Conservation (phyloP, 2,329 filamentous ascomycete genomes). For the Phaeophleospora eucalypticola region DNA sequence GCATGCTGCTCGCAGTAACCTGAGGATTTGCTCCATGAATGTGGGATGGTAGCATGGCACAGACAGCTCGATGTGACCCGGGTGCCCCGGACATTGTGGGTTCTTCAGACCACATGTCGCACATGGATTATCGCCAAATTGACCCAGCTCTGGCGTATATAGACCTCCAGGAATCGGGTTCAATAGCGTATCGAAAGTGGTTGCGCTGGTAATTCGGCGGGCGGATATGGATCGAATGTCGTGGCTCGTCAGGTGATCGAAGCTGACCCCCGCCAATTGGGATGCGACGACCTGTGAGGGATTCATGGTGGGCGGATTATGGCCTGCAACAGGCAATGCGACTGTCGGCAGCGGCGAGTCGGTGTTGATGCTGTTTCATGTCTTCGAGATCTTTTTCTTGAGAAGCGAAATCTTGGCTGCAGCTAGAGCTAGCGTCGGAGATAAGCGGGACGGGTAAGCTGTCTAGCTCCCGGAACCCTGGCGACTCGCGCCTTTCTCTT, state of each 20-base stretch:
- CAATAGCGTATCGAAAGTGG: conserved; percentile 87
- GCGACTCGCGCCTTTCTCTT: too few species aligned
- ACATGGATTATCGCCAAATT: conserved; percentile 81
- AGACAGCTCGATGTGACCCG: conserved; percentile 91
- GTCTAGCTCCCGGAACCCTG: too few species aligned
- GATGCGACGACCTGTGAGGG: conserved; percentile 72
- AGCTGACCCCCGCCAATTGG: conserved; percentile 80
- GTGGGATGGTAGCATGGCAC: conserved; percentile 94
- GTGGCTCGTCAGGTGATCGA: conserved; percentile 73
- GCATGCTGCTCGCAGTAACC: conserved; percentile 81
- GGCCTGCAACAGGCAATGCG: neutral
- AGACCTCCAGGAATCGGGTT: conserved; percentile 87
- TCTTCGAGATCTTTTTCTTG: conserved; percentile 2
- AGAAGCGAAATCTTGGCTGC: neutral
- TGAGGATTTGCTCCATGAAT: conserved; percentile 87
- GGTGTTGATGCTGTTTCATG: too few species aligned
- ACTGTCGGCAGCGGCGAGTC: neutral
- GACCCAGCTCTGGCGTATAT: conserved; percentile 86
- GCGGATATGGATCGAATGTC: conserved; percentile 90
- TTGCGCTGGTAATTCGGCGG: conserved; percentile 87
- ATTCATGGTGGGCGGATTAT: conserved; percentile 34
- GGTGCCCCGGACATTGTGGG: conserved; percentile 78
- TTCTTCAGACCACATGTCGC: conserved; percentile 85
- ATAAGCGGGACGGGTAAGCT: too few species aligned
- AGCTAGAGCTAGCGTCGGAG: too few species aligned